phyloP scores from a whole-genome alignment of 1,139 yeast species.

The Magnusiomyces fungicola region DNA sequence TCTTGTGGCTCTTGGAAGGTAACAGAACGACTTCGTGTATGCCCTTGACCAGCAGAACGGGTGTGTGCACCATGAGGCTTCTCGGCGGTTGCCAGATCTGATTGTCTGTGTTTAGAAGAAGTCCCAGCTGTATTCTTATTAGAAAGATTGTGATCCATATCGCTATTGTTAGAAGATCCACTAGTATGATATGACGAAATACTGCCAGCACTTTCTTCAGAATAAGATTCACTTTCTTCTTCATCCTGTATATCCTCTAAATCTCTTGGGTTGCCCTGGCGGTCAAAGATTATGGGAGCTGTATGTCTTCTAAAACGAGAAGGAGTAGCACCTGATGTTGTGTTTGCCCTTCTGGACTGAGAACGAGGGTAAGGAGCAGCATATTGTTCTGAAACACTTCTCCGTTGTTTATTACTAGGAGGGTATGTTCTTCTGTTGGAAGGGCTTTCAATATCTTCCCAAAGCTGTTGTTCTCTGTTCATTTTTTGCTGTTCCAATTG shows the following conservation, averaged over 20 bases:
- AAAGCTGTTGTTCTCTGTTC: constrained; percentile 19
- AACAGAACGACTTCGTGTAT: not conserved
- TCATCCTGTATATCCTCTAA: too few species aligned
- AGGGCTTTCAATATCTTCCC: not conserved
- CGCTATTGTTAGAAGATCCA: not conserved
- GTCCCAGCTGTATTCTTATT: too few species aligned
- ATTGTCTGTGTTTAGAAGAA: too few species aligned
- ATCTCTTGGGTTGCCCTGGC: too few species aligned
- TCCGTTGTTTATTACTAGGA: too few species aligned
- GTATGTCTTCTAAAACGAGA: too few species aligned
- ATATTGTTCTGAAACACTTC: not conserved
- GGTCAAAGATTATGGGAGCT: too few species aligned
- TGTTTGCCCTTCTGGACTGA: not conserved
- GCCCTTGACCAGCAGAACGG: not conserved
- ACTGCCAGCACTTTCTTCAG: constrained; percentile 8
- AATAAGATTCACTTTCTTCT: constrained; percentile 7
- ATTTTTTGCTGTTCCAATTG: constrained; percentile 18
- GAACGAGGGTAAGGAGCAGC: not conserved
- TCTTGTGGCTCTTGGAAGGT: not conserved
- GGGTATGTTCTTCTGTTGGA: not conserved
- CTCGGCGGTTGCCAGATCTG: too few species aligned
- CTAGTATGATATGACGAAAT: constrained; percentile 3
- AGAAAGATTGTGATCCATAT: too few species aligned
- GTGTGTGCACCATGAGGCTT: too few species aligned
- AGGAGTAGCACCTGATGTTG: too few species aligned